Evolutionary conservation across 2,329 filamentous ascomycete species (phyloP).

Genomic region (Alternaria ethzedia): DNA sequence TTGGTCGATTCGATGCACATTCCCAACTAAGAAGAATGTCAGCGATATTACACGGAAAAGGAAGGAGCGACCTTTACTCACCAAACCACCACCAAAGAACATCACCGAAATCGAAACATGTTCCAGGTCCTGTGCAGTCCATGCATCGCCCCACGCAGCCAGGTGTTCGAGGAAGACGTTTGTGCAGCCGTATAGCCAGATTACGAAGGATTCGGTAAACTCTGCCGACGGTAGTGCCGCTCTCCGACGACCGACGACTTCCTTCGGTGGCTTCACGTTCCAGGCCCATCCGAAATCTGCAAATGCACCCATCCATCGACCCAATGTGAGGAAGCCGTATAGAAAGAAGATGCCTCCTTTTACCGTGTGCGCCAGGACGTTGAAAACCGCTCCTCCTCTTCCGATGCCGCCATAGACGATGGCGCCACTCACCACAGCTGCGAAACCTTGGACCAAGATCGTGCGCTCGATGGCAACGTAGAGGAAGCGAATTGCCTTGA

Average conservation of each 20-base stretch:
- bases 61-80: constrained; percentile 53
- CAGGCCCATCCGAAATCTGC: constrained; percentile 93
- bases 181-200: constrained; percentile 85
- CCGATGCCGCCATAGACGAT: constrained; percentile 84
- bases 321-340: constrained; percentile 85
- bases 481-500: constrained; percentile 63
- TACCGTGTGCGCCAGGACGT: constrained; percentile 88
- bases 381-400: constrained; percentile 74
- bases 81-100: constrained; percentile 90
- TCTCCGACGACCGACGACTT: constrained; percentile 67
- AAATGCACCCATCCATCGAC: constrained; percentile 89
- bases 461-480: constrained; percentile 77
- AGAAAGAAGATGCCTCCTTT: constrained; percentile 96
- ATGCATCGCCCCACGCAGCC: constrained; percentile 71
- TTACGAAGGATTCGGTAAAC: constrained; percentile 87
- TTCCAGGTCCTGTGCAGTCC: constrained; percentile 82
- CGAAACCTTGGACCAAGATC: constrained; percentile 78
- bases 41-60: constrained; percentile 24
- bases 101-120: constrained; percentile 91
- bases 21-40: constrained; percentile 59
- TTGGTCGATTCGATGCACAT: constrained; percentile 79
- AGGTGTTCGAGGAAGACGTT: constrained; percentile 95
- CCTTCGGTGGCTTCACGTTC: constrained; percentile 76
- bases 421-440: constrained; percentile 73
- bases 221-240: constrained; percentile 74